Base-by-base conservation (phyloP, 2,329 filamentous ascomycete species). In the Fusarium mexicanum region DNA sequence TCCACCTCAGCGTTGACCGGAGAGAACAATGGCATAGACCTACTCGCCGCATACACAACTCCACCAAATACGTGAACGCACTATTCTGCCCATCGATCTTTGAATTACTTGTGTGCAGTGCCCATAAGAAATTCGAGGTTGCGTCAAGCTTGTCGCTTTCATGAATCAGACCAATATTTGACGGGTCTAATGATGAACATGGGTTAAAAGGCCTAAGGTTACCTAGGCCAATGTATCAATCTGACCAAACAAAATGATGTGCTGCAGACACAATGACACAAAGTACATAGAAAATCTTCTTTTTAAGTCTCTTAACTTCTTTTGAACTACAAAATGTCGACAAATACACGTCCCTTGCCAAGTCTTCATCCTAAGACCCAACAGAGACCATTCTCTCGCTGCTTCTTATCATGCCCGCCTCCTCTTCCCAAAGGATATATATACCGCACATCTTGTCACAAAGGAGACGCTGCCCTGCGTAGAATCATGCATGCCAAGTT, bases 401-500 rank as follows among this genome's bases (percentile, higher is more conserved):
- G 37, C 53, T 55, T 37, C 53, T 55, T 37, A 47, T 73, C 40
- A 61, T 66, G 53, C 31, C 51, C 51, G 57, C 44, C 59, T 65
- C 57, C 60, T 64, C 60, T 40, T 57, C 61, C 54, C 58, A 67
- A 75, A 73, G 73, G 76, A 78, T 78, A 79, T 79, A 78, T 78
- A 78, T 77, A 67, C 64, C 76, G 76, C 76, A 79, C 65, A 62
- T 77, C 73, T 78, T 75, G 58, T 62, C 74, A 75, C 71, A 79
- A 79, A 79, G 73, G 74, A 75, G 74, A 76, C 76, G 71, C 77
- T 78, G 71, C 61, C 65, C 69, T 75, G 64, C 70, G 70, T 71
- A 72, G 72, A 78, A 78, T 71, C 76, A 77, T 77, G 70, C 70
- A 77, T 77, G 69, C 67, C 73, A 77, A 71, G 68, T 76, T 74